Evolutionary conservation across 192 early-diverging fungal species (phyloP), one percentile per base, ranked within the genome.

Genomic region (Paraglomus brasilianum): DNA sequence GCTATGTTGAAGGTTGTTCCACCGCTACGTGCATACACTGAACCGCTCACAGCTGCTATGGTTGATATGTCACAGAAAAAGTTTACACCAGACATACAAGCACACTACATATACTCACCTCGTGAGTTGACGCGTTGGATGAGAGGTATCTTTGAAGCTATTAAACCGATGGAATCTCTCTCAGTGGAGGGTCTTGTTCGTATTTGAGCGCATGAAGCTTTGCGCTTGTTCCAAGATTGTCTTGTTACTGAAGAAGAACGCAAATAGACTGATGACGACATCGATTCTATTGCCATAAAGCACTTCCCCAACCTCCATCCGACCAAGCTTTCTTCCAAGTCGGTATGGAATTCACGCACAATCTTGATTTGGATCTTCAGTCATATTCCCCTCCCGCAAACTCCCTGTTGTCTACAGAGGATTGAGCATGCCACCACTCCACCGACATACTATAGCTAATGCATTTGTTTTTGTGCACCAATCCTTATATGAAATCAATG

Each of bases 51-150:
- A 13, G 80, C 83, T 9, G 95, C 98, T 6, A 99, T 98, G 95
- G 93, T 99, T 1, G 96, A 98, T 24, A 78, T 80, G 65, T 96
- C 94, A 14, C 96, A 99, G 80, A 82, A 83, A 56, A 84, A 85
- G 67, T 99, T 99, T 67, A 98, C 97, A 19, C 88, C 95, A 1
- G 97, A 99, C 77, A 93, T 92, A 73, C 98, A 99, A 80, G 93
- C 96, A 2, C 98, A 99, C 79, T 99, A 98, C 70, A 91, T 99
- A 68, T 99, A 98, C 80, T 95, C 93, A 73, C 98, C 98, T 65
- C 92, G 98, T 82, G 98, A 99, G 85, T 84, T 99, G 74, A 98
- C 98, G 1, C 90, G 98, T 97, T 75, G 98, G 98, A 97, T 97
- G 98, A 55, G 98, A 97, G 57, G 98, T 98, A 97, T 99, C 40